Percentiles rank a stretch among this genome's conserved stretches.
Conservation (phyloP, 2,329 filamentous ascomycete species). For the Phoma sp. region DNA sequence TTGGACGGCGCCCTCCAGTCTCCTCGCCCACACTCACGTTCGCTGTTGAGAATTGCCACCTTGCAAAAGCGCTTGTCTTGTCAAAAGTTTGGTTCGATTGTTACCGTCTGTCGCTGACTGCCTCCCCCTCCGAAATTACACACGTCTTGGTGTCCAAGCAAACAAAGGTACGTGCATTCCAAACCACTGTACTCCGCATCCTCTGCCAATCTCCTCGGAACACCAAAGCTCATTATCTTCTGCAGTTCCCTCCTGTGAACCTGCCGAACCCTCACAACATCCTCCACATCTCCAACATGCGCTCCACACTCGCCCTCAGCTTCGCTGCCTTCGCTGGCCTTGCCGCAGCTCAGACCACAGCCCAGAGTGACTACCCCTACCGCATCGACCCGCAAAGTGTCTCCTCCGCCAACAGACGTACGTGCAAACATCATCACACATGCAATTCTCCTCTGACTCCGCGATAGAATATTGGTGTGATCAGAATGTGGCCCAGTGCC, state of each 20-base stretch:
- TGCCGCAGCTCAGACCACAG: conserved; percentile 54
- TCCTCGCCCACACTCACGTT: conserved; percentile 33
- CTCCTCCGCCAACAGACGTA: conserved; percentile 59
- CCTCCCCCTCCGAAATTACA: conserved; percentile 16
- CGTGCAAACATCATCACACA: conserved; percentile 30
- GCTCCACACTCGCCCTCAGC: conserved; percentile 59
- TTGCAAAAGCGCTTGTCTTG: conserved; percentile 17
- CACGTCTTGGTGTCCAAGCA: conserved; percentile 4
- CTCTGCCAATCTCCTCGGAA: conserved; percentile 7
- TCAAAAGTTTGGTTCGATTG: conserved; percentile 6
- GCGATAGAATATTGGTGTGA: conserved; percentile 68
- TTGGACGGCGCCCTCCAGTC: conserved; percentile 21
- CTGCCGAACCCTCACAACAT: conserved; percentile 15
- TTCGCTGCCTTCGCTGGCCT: conserved; percentile 59
- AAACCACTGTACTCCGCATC: conserved; percentile 4
- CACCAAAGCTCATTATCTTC: conserved; percentile 7
- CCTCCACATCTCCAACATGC: conserved; percentile 49
- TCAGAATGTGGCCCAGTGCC: conserved; percentile 69
- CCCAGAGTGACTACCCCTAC: conserved; percentile 40
- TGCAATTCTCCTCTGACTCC: conserved; percentile 24
- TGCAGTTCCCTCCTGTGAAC: conserved; percentile 1
- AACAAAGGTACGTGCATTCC: conserved; percentile 19
- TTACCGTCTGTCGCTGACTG: conserved; percentile 33
- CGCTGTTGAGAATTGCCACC: conserved; percentile 31
- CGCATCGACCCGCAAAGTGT: conserved; percentile 70